Evolutionary conservation across 768 basidiomycete species (phyloP).

Genomic region (Boletus vinaceobasis): DNA sequence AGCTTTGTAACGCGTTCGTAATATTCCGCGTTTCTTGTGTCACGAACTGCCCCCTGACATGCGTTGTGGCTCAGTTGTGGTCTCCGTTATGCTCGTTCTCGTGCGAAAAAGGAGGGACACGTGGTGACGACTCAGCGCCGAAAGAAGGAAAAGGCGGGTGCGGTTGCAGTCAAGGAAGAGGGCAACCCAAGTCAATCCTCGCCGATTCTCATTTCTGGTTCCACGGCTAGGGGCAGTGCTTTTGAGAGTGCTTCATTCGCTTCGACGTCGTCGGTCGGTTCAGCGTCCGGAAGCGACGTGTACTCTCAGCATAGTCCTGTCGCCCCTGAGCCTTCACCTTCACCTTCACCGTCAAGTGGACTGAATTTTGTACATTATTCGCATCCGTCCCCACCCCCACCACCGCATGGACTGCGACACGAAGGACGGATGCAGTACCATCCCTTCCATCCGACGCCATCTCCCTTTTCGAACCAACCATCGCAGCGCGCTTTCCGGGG

Average conservation of each 20-base stretch:
- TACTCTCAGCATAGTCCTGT: constrained; percentile 48
- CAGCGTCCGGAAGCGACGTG: constrained; percentile 55
- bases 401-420: constrained; percentile 31
- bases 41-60: constrained; percentile 19
- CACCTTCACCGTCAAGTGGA: constrained; percentile 56
- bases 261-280: constrained; percentile 48
- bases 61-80: constrained; percentile 57
- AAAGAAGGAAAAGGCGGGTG: constrained; percentile 54
- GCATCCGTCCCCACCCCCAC: constrained; percentile 35
- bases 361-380: constrained; percentile 61
- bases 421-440: constrained; percentile 30
- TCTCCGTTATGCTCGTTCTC: constrained; percentile 79
- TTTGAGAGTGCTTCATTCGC: constrained; percentile 49
- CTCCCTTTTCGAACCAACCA: constrained; percentile 32
- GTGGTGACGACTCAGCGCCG: constrained; percentile 48
- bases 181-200: constrained; percentile 22
- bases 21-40: constrained; percentile 17
- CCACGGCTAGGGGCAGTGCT: constrained; percentile 43
- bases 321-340: constrained; percentile 52
- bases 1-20: constrained; percentile 88
- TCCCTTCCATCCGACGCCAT: constrained; percentile 42
- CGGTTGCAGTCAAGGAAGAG: constrained; percentile 28
- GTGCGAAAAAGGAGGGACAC: constrained; percentile 83
- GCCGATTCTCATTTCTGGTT: constrained; percentile 44
- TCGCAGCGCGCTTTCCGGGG: constrained; percentile 36